Evolutionary conservation across 2,329 filamentous ascomycete species (phyloP).

Genomic region (Alternaria arbusti): DNA sequence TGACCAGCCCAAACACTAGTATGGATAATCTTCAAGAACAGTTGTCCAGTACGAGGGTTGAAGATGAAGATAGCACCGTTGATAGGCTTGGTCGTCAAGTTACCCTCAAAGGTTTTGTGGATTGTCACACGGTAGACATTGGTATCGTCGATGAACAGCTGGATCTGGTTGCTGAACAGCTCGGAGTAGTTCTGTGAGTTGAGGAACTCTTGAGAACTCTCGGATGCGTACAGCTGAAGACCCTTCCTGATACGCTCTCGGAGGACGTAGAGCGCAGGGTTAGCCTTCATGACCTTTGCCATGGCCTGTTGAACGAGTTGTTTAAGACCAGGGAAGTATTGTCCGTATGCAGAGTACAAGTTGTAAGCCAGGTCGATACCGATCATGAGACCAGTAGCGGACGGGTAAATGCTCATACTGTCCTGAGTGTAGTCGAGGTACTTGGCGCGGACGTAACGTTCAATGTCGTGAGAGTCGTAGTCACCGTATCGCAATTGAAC

Average conservation of each 20-base stretch:
- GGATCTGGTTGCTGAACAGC: slow-evolving; percentile 97
- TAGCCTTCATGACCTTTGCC: slow-evolving; percentile 99
- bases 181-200: slow-evolving; percentile 99
- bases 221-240: slow-evolving; percentile 95
- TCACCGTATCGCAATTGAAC: slow-evolving; percentile 96
- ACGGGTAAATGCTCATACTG: slow-evolving; percentile 98
- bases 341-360: slow-evolving; percentile 95
- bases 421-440: slow-evolving; percentile 99
- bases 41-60: slow-evolving; percentile 95
- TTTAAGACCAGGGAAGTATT: slow-evolving; percentile 98
- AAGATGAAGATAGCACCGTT: slow-evolving; percentile 99
- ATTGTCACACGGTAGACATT: slow-evolving; percentile 99
- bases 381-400: slow-evolving; percentile 95
- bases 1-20: slow-evolving; percentile 99
- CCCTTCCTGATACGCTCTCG: slow-evolving; percentile 98
- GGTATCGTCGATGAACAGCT: slow-evolving; percentile 98
- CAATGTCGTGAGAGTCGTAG: slow-evolving; percentile 98
- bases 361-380: slow-evolving; percentile 98
- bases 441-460: slow-evolving; percentile 95
- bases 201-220: slow-evolving; percentile 98
- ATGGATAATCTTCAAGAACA: slow-evolving; percentile 99
- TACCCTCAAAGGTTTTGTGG: slow-evolving; percentile 99
- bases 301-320: slow-evolving; percentile 95
- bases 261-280: slow-evolving; percentile 93
- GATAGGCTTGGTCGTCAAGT: slow-evolving; percentile 98